Conservation (phyloP, 345 rosid genomes). For the Acer negundo region DNA sequence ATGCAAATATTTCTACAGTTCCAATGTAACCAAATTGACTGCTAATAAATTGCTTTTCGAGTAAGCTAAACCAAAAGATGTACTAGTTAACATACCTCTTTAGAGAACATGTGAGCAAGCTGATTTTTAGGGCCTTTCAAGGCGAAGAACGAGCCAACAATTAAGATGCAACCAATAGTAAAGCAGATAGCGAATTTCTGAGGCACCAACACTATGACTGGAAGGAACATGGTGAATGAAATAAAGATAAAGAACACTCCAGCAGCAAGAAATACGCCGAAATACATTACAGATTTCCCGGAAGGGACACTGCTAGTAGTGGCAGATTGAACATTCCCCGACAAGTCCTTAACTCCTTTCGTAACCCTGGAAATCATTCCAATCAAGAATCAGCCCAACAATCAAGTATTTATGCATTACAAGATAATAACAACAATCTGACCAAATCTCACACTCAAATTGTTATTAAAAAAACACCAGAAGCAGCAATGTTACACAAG, state of each 20-base stretch:
- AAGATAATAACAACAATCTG: neutral
- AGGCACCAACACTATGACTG: constrained; percentile 70
- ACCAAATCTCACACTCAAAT: constrained; percentile 3
- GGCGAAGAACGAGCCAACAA: constrained; percentile 63
- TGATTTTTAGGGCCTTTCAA: constrained; percentile 66
- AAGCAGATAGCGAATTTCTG: constrained; percentile 77
- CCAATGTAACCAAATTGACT: neutral
- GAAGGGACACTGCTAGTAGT: constrained; percentile 59
- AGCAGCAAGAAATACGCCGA: constrained; percentile 52
- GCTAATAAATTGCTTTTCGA: neutral
- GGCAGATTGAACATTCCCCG: constrained; percentile 59
- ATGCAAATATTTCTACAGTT: neutral
- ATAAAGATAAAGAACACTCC: constrained; percentile 66
- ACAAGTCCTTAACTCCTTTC: constrained; percentile 58
- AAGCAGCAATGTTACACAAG: neutral
- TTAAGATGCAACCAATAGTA: constrained; percentile 58
- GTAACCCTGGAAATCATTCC: constrained; percentile 39
- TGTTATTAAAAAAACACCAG: neutral
- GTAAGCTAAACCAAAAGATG: neutral
- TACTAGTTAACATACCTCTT: constrained; percentile 41
- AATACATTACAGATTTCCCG: constrained; percentile 59
- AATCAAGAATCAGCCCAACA: neutral
- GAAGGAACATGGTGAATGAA: constrained; percentile 72
- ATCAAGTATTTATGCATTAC: neutral
- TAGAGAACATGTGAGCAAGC: constrained; percentile 61